Base-by-base conservation (phyloP, 2,329 filamentous ascomycete genomes). In the Aspergillus cejpii region DNA sequence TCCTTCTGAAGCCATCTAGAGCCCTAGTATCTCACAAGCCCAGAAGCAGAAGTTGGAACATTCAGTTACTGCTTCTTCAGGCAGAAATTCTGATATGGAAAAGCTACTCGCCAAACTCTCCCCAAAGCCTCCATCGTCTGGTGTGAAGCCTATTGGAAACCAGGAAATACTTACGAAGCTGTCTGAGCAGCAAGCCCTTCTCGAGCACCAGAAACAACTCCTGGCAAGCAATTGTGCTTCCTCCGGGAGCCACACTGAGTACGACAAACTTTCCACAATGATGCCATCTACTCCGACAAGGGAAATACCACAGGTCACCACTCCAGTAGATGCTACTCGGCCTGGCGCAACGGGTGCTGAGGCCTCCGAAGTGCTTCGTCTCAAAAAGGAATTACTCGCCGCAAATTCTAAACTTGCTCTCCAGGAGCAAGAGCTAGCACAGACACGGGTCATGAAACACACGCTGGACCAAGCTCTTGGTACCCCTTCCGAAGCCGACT, bases 111-210 rank as follows among this genome's bases (percentile, higher is more conserved):
- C 66, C 26, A 70, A 65, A 29, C 57, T 72, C 29, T 64, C 67
- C 15, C 64, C 69, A 24, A 66, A 67, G 49, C 55, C 64, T 26
- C 54, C 57, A 20, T 36, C 47, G 12, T 47, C 52, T 34, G 43
- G 40, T 26, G 38, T 23, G 27, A 52, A 54, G 29, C 23, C 49
- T 27, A 39, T 47, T 20, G 42, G 45, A 10, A 55, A 57, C 23
- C 48, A 59, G 36, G 59, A 60, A 10, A 55, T 89, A 41, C 71
- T 89, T 52, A 79, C 83, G 44, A 85, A 83, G 61, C 74, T 91
- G 38, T 79, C 80, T n/a, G 82, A 89, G 63, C 84, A 88, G 58
- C 79, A 84, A 58, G 71, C 71, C 34, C 63, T 74, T n/a, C 66
- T 83, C 39, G 73, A 72, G 40, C 75, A 79, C 63, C 80, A 84